Evolutionary conservation across 169 alveolate genomes (phyloP).

Genomic region (Eimeria necatrix): DNA sequence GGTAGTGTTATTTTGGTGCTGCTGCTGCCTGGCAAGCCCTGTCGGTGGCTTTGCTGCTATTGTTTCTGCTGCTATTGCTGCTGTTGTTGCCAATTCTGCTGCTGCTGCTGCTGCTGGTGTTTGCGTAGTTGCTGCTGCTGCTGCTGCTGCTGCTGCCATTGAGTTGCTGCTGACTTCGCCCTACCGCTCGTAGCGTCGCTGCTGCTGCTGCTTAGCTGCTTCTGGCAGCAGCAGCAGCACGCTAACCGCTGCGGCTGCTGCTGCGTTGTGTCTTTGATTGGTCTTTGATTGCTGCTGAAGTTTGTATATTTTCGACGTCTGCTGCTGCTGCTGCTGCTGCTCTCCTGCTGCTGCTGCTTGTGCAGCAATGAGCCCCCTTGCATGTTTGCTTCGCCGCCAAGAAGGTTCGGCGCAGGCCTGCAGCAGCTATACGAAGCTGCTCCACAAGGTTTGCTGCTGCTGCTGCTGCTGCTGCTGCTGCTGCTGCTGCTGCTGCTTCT

Average conservation of each 20-base stretch:
- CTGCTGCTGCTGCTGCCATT: background rate
- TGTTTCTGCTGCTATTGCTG: too few relatives aligned
- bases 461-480: conserved; percentile 65
- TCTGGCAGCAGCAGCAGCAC: too few relatives aligned
- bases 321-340: conserved; percentile 42
- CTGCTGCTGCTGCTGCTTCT: conserved; percentile 39
- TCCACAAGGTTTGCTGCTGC: conserved; percentile 34
- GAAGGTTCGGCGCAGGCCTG: conserved; percentile 31
- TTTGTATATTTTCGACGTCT: too few relatives aligned
- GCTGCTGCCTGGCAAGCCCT: too few relatives aligned
- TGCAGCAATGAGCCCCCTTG: conserved; percentile 27
- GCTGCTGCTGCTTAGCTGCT: background rate
- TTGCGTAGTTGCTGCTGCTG: background rate
- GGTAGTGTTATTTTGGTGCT: background rate
- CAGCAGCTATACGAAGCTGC: conserved; percentile 8
- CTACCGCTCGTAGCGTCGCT: background rate
- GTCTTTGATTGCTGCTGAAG: background rate
- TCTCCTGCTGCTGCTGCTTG: background rate
- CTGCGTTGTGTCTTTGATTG: background rate
- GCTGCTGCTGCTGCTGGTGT: background rate
- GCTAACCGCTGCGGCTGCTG: conserved; percentile 22
- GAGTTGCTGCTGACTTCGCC: background rate
- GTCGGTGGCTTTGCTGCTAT: too few relatives aligned
- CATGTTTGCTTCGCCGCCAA: conserved; percentile 6
- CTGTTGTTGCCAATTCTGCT: background rate